phyloP scores from a whole-genome alignment of 495 filamentous ascomycete species.

The Tuber umbilicatum region DNA sequence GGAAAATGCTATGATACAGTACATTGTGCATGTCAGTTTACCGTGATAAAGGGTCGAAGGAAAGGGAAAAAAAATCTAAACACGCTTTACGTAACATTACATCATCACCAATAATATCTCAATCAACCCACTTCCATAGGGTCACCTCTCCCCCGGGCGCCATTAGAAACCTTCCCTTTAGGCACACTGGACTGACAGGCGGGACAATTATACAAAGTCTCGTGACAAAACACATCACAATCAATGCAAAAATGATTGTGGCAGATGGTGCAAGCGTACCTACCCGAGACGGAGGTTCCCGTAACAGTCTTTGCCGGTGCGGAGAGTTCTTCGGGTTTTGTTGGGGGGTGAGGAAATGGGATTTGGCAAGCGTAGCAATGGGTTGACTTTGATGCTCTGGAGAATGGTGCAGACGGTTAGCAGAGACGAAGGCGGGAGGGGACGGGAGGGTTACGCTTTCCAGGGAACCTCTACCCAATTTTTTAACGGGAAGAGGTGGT shows the following conservation, averaged over 20 bases:
- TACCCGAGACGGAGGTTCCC: slow-evolving; percentile 74
- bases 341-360: slow-evolving; percentile 50
- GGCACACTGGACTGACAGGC: slow-evolving; percentile 66
- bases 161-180: slow-evolving; percentile 11
- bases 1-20: neutral
- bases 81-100: neutral
- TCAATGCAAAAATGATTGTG: slow-evolving; percentile 91
- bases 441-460: slow-evolving; percentile 51
- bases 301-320: slow-evolving; percentile 45
- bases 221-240: slow-evolving; percentile 90
- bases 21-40: neutral
- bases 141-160: neutral
- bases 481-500: slow-evolving; percentile 85
- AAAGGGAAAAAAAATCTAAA: neutral
- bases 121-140: neutral
- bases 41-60: neutral
- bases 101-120: neutral
- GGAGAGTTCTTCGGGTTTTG: slow-evolving; percentile 29
- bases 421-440: slow-evolving; percentile 56
- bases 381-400: slow-evolving; percentile 31
- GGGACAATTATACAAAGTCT: slow-evolving; percentile 89
- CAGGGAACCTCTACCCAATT: slow-evolving; percentile 90
- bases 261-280: slow-evolving; percentile 83
- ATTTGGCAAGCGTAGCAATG: slow-evolving; percentile 51
- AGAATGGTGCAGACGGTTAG: slow-evolving; percentile 25